Evolutionary conservation across 768 basidiomycete genomes (phyloP).

Genomic region (Trametes cubensis): DNA sequence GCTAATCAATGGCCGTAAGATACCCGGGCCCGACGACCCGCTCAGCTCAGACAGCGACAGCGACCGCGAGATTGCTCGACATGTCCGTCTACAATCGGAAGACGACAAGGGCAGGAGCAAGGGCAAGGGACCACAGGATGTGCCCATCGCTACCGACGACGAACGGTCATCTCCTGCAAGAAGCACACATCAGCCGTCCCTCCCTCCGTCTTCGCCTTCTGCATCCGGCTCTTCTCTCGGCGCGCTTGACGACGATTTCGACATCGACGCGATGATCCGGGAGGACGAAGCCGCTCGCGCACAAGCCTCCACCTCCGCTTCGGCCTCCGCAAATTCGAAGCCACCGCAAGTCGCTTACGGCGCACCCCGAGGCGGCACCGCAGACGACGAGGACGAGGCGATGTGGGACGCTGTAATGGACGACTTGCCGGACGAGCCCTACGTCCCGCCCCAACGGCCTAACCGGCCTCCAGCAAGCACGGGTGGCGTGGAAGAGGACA

Average conservation of each 20-base stretch:
- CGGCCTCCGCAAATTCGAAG: neutral
- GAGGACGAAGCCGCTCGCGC: constrained; percentile 42
- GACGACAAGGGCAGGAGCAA: constrained; percentile 29
- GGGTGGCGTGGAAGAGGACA: constrained; percentile 59
- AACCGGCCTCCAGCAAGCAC: constrained; percentile 23
- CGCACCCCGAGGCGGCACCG: neutral
- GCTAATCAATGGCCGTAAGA: constrained; percentile 39
- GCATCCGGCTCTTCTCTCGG: constrained; percentile 32
- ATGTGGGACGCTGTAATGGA: constrained; percentile 32
- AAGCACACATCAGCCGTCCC: constrained; percentile 43
- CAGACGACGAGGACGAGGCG: constrained; percentile 25
- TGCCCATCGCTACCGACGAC: constrained; percentile 18
- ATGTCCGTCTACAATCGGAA: constrained; percentile 32
- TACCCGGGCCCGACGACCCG: constrained; percentile 34
- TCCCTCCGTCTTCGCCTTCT: constrained; percentile 43
- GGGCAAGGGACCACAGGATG: constrained; percentile 26
- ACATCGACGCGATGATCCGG: constrained; percentile 53
- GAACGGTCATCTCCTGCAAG: constrained; percentile 32
- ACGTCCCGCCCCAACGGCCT: constrained; percentile 6
- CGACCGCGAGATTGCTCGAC: constrained; percentile 19
- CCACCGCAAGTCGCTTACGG: neutral
- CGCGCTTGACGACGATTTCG: constrained; percentile 43
- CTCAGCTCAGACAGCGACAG: constrained; percentile 29
- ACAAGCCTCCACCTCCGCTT: constrained; percentile 3
- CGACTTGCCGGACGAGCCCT: constrained; percentile 21